These are phyloP conservation scores for Paramecium tetraurelia DNA, from an alignment of 73 alveolate species.

Conservation along the genomic window DNA sequence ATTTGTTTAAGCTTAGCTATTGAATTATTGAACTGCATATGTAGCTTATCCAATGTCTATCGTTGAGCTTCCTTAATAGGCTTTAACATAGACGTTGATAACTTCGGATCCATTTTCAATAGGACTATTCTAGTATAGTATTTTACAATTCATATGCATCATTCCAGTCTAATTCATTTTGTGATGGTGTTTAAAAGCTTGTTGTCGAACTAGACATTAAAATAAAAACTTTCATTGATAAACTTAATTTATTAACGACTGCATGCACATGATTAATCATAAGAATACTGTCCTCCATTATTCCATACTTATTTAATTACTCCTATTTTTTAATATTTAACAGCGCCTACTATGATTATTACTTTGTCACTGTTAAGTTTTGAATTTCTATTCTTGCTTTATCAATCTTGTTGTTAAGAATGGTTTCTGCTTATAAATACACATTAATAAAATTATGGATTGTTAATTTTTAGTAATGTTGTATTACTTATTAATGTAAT, in stretches of 20 bases:
- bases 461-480: background rate
- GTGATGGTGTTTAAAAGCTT: background rate
- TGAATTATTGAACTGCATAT: background rate
- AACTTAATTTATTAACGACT: background rate
- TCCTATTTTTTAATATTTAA: background rate
- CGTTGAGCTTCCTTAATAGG: background rate
- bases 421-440: background rate
- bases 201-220: background rate
- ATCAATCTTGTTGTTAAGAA: background rate
- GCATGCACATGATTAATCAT: background rate
- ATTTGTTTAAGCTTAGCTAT: background rate
- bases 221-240: conserved; percentile 1
- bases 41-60: background rate
- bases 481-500: background rate
- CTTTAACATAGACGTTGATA: background rate
- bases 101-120: background rate
- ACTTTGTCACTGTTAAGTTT: background rate
- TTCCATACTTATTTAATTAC: background rate
- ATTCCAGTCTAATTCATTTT: background rate
- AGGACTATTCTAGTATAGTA: background rate
- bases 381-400: background rate
- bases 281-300: background rate
- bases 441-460: background rate
- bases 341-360: background rate
- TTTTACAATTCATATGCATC: background rate